These are phyloP conservation scores for Cercophora sp. DNA, from an alignment of 495 filamentous ascomycete species.

Conservation along the genomic window DNA sequence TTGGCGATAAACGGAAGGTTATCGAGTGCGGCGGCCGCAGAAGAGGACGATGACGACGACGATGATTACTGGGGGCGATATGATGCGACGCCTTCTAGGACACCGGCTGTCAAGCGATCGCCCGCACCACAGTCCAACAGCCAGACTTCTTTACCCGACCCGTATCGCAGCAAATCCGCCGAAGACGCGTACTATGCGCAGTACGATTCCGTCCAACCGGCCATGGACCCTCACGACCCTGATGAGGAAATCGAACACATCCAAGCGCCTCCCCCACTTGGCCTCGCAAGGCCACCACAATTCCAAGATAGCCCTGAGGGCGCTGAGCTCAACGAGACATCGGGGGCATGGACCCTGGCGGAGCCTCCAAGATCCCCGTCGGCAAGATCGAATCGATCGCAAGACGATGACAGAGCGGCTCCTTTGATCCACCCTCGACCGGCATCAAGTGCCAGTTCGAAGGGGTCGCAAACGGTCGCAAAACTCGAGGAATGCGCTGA, in stretches of 20 bases:
- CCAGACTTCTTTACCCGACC: neutral
- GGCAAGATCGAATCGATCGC: constrained; percentile 24
- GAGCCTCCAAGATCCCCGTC: constrained; percentile 38
- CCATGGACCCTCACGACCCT: constrained; percentile 84
- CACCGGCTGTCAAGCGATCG: constrained; percentile 63
- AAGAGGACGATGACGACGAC: constrained; percentile 59
- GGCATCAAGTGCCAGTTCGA: constrained; percentile 50
- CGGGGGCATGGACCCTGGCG: constrained; percentile 34
- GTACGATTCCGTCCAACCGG: constrained; percentile 84
- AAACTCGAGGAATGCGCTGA: constrained; percentile 61
- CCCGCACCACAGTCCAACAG: constrained; percentile 46
- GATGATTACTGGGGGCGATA: constrained; percentile 95
- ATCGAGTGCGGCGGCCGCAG: constrained; percentile 14
- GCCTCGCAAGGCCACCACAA: constrained; percentile 23
- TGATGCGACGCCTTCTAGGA: constrained; percentile 75
- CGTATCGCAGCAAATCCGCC: constrained; percentile 35
- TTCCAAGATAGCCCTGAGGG: constrained; percentile 15
- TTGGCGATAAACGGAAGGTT: neutral
- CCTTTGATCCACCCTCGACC: constrained; percentile 44
- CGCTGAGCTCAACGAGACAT: constrained; percentile 22
- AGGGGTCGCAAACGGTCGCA: constrained; percentile 55
- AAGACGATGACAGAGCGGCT: constrained; percentile 24
- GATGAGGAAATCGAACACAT: constrained; percentile 50
- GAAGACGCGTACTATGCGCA: constrained; percentile 82
- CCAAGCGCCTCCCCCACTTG: constrained; percentile 34